Evolutionary conservation across 768 basidiomycete species (phyloP).

Genomic region (Scleroderma bovista): DNA sequence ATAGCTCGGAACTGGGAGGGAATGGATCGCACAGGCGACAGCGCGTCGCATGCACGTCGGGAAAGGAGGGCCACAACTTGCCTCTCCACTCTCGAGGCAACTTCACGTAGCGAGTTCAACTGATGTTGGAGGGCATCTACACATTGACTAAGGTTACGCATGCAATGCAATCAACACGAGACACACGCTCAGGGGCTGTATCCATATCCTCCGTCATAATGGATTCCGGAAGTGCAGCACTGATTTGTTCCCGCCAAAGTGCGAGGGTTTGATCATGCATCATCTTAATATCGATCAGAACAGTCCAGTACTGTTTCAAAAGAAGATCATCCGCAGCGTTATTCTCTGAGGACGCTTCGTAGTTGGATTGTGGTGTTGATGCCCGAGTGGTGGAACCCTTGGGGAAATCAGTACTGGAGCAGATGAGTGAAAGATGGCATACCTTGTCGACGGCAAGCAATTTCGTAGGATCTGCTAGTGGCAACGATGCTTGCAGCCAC

Average conservation of each 20-base stretch:
- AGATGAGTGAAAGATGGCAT: slow-evolving; percentile 15
- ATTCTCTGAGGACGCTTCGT: slow-evolving; percentile 50
- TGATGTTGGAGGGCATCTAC: slow-evolving; percentile 49
- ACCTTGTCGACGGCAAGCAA: slow-evolving; percentile 32
- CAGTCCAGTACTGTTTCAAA: slow-evolving; percentile 59
- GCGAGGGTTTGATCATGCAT: slow-evolving; percentile 47
- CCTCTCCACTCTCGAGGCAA: slow-evolving; percentile 53
- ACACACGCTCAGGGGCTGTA: slow-evolving; percentile 47
- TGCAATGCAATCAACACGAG: neutral
- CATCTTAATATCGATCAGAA: slow-evolving; percentile 60
- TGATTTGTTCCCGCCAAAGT: slow-evolving; percentile 69
- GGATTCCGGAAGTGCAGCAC: slow-evolving; percentile 50
- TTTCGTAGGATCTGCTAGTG: slow-evolving; percentile 37
- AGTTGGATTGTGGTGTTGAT: slow-evolving; percentile 44
- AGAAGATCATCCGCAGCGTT: slow-evolving; percentile 57
- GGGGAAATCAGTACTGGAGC: neutral
- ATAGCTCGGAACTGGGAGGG: slow-evolving; percentile 87
- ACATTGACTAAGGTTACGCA: neutral
- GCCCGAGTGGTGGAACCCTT: slow-evolving; percentile 34
- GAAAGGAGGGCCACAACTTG: slow-evolving; percentile 70
- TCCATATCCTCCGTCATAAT: slow-evolving; percentile 28
- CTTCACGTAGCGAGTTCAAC: slow-evolving; percentile 41
- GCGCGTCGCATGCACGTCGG: slow-evolving; percentile 77
- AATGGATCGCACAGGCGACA: slow-evolving; percentile 81
- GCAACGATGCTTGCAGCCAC: slow-evolving; percentile 65